phyloP scores from a whole-genome alignment of 177 flowering plant genomes.

The Vitis hybrid region DNA sequence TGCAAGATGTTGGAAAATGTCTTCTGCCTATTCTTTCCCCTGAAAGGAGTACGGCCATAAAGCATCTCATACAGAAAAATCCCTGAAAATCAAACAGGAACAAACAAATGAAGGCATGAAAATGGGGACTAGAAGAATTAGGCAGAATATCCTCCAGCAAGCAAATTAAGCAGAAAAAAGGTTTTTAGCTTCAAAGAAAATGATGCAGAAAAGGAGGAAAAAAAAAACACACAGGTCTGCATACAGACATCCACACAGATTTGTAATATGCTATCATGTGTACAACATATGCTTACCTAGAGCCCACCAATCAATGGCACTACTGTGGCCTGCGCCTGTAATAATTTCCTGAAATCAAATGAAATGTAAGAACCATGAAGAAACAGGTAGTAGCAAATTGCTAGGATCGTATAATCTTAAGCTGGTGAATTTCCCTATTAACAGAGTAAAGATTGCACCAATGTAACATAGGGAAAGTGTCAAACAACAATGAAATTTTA shows the following conservation, averaged over 20 bases:
- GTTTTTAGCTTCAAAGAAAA: too few species aligned
- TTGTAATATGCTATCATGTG: background rate
- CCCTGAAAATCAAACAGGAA: constrained; percentile 45
- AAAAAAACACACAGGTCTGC: background rate
- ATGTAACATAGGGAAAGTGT: too few species aligned
- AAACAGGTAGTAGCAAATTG: background rate
- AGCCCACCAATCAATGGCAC: constrained; percentile 99
- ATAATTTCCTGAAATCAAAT: constrained; percentile 83
- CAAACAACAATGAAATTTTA: too few species aligned
- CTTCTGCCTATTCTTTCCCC: constrained; percentile 95
- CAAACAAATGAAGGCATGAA: background rate
- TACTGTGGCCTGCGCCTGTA: constrained; percentile 86
- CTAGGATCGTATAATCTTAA: background rate
- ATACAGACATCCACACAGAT: background rate
- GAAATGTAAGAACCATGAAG: constrained; percentile 9
- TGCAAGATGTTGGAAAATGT: constrained; percentile 88
- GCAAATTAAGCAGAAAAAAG: background rate
- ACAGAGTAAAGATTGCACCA: too few species aligned
- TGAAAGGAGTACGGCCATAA: constrained; percentile 93
- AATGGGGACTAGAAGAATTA: background rate
- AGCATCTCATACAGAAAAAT: constrained; percentile 94
- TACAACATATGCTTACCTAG: constrained; percentile 59
- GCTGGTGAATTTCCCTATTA: too few species aligned
- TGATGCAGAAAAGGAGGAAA: background rate
- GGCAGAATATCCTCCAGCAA: background rate